Evolutionary conservation across 78 protist genomes (phyloP).

Genomic region (Guillardia theta): DNA sequence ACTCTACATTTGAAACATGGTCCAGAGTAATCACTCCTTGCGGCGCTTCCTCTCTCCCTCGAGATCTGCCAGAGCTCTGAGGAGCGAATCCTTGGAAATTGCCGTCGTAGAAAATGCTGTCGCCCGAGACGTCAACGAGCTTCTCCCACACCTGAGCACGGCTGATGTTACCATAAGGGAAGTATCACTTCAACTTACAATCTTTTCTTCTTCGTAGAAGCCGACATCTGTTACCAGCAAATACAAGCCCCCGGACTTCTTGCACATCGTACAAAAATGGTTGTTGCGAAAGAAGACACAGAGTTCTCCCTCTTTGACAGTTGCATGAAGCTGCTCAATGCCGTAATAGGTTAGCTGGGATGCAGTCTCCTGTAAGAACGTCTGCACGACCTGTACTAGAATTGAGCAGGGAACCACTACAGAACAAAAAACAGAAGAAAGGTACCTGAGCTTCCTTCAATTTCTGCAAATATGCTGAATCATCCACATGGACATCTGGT

Average conservation of each 20-base stretch:
- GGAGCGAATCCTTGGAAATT: not conserved
- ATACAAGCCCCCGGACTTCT: slow-evolving; percentile 45
- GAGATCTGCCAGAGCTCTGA: too few species aligned
- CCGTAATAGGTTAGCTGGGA: slow-evolving; percentile 45
- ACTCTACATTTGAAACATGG: too few species aligned
- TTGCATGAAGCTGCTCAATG: not conserved
- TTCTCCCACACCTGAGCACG: not conserved
- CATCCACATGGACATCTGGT: too few species aligned
- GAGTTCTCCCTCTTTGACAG: slow-evolving; percentile 33
- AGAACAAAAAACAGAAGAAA: too few species aligned
- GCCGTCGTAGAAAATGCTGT: not conserved
- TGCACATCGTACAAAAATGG: slow-evolving; percentile 55
- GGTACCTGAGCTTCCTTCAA: too few species aligned
- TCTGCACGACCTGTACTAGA: not conserved
- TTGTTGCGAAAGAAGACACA: slow-evolving; percentile 64
- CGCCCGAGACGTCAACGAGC: slow-evolving; percentile 23
- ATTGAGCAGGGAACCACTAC: too few species aligned
- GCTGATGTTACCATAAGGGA: too few species aligned
- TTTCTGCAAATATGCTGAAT: too few species aligned
- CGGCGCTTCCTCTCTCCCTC: too few species aligned
- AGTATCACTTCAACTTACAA: slow-evolving; percentile 35
- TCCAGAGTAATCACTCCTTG: too few species aligned
- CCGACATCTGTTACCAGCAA: slow-evolving; percentile 57
- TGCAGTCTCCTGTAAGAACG: not conserved
- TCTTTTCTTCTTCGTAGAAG: slow-evolving; percentile 21